Evolutionary conservation across 2,329 filamentous ascomycete species (phyloP).

Genomic region (Ceratocystis variospora): DNA sequence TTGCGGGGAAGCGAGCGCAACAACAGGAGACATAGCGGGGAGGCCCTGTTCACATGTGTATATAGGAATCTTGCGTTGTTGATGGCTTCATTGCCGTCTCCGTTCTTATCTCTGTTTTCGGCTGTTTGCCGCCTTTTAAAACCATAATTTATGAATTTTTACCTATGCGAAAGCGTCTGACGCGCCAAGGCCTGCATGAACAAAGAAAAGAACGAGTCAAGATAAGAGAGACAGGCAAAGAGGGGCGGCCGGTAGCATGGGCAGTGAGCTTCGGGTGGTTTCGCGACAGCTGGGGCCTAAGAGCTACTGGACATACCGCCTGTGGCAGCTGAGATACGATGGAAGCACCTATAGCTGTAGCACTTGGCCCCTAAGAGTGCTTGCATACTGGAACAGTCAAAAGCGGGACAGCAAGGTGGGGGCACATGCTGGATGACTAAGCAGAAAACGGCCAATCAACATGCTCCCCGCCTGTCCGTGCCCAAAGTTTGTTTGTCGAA

Average conservation of each 20-base stretch:
- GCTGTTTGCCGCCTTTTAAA: background rate
- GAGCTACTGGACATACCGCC: background rate
- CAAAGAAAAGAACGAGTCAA: background rate
- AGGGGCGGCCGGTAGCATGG: background rate
- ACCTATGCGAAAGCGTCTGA: background rate
- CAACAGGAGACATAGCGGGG: background rate
- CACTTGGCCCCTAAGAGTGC: too few relatives aligned
- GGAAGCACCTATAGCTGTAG: too few relatives aligned
- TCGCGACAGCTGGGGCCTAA: too few relatives aligned
- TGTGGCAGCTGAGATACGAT: too few relatives aligned
- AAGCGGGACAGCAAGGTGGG: conserved; percentile 9
- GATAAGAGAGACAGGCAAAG: background rate
- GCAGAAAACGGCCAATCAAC: conserved; percentile 9
- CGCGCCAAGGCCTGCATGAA: background rate
- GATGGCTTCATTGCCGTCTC: too few relatives aligned
- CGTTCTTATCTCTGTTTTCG: too few relatives aligned
- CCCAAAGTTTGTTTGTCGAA: conserved; percentile 12
- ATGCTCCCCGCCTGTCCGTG: conserved; percentile 9
- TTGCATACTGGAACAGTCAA: background rate
- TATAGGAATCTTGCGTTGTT: too few relatives aligned
- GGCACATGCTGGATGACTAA: conserved; percentile 14
- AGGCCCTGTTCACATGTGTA: too few relatives aligned
- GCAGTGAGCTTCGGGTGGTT: too few relatives aligned
- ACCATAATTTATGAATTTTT: background rate
- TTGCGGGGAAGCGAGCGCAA: conserved; percentile 12